Conservation (phyloP, 352 stramenopile genomes). For the Globisporangium cylindrosporum region DNA sequence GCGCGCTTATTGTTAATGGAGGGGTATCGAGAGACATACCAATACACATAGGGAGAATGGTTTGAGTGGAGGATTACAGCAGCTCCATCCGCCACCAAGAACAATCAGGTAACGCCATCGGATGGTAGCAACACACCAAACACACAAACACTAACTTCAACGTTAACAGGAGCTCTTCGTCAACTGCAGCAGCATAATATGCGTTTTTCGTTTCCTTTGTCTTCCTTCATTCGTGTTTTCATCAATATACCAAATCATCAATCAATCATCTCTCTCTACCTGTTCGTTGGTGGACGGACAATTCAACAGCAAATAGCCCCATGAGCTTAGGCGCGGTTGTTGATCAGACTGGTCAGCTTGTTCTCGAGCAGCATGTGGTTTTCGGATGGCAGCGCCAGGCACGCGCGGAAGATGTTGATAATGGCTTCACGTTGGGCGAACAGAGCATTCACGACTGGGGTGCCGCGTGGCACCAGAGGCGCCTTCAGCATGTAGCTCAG, state of each 20-base stretch:
- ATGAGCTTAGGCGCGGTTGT: constrained; percentile 43
- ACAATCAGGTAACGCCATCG: neutral
- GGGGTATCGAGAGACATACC: no score
- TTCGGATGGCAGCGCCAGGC: constrained; percentile 94
- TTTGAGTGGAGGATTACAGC: neutral
- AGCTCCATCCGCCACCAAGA: neutral
- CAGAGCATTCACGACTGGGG: constrained; percentile 98
- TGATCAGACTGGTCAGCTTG: constrained; percentile 85
- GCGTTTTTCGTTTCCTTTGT: neutral
- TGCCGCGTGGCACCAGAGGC: constrained; percentile 96
- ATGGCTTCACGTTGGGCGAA: constrained; percentile 98
- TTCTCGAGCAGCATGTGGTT: constrained; percentile 99
- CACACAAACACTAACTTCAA: constrained; percentile 1
- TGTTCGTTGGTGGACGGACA: neutral
- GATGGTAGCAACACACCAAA: neutral
- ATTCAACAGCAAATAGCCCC: neutral
- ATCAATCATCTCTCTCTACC: neutral
- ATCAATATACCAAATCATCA: constrained; percentile 13
- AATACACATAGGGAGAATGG: neutral
- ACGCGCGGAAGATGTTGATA: constrained; percentile 98
- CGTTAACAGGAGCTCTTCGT: neutral
- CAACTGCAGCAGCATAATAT: neutral
- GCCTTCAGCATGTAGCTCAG: constrained; percentile 99
- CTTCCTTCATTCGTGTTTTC: no score
- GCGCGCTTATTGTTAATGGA: no score